Conservation (phyloP, 805 yeast genomes). For the Lachancea meyersii region DNA sequence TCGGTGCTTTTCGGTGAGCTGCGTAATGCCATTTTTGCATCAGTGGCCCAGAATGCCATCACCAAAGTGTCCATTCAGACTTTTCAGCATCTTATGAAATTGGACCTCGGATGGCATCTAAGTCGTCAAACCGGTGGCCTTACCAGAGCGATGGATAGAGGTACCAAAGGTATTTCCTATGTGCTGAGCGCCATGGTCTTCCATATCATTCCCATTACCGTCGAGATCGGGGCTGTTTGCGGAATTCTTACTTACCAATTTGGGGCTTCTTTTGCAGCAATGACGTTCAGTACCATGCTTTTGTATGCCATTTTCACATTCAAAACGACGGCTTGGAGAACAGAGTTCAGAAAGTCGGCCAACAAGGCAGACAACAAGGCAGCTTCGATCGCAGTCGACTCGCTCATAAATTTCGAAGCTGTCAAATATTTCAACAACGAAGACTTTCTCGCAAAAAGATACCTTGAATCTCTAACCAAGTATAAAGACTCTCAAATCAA, state of each 20-base stretch:
- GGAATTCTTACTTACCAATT: slow-evolving; percentile 91
- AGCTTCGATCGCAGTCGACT: slow-evolving; percentile 91
- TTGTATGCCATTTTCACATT: slow-evolving; percentile 84
- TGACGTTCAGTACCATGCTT: slow-evolving; percentile 82
- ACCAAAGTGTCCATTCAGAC: slow-evolving; percentile 84
- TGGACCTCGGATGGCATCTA: slow-evolving; percentile 86
- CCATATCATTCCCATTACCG: slow-evolving; percentile 86
- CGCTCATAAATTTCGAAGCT: slow-evolving; percentile 88
- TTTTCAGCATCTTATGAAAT: slow-evolving; percentile 70
- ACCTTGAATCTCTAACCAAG: slow-evolving; percentile 62
- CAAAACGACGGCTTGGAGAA: slow-evolving; percentile 92
- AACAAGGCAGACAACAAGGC: slow-evolving; percentile 92
- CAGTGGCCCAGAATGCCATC: slow-evolving; percentile 92
- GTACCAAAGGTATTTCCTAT: slow-evolving; percentile 93
- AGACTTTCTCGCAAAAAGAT: slow-evolving; percentile 66
- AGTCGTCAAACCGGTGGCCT: slow-evolving; percentile 93
- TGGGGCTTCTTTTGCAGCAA: slow-evolving; percentile 82
- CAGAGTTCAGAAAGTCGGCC: slow-evolving; percentile 81
- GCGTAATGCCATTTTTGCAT: slow-evolving; percentile 91
- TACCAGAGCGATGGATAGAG: slow-evolving; percentile 94
- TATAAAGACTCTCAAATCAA: slow-evolving; percentile 68
- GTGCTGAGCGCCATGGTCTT: slow-evolving; percentile 96
- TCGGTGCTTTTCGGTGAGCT: slow-evolving; percentile 91
- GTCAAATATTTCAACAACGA: slow-evolving; percentile 95
- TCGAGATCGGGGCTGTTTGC: slow-evolving; percentile 89